Conservation (phyloP, 768 basidiomycete species). For the Panaeolus papilionaceus region DNA sequence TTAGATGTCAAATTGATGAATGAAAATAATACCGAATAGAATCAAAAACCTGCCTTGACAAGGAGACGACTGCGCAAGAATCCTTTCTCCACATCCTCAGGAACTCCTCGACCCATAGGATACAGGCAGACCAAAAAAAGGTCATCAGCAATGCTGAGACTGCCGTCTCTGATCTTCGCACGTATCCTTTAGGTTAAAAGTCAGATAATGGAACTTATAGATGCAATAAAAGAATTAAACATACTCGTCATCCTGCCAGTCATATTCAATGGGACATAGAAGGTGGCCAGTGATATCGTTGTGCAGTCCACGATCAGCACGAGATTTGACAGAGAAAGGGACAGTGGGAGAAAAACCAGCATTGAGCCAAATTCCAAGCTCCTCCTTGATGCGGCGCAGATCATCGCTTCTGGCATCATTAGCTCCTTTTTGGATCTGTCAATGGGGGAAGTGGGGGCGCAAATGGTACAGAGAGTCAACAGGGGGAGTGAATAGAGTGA, state of each 20-base stretch:
- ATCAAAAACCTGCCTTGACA: conserved; percentile 26
- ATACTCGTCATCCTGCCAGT: conserved; percentile 26
- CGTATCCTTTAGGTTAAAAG: conserved; percentile 12
- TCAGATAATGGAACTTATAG: neutral
- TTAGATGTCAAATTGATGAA: no score
- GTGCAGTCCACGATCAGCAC: conserved; percentile 22
- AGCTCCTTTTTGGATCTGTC: no score
- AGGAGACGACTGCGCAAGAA: conserved; percentile 28
- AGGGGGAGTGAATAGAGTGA: neutral
- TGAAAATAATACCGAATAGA: no score
- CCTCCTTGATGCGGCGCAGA: no score
- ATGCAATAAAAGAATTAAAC: conserved; percentile 20
- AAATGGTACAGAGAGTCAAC: conserved; percentile 13
- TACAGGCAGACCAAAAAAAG: conserved; percentile 28
- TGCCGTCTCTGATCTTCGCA: conserved; percentile 15
- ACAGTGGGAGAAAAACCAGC: conserved; percentile 15
- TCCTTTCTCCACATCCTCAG: no score
- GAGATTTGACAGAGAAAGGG: conserved; percentile 8
- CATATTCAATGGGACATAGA: conserved; percentile 24
- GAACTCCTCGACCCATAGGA: conserved; percentile 20
- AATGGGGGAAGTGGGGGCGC: no score
- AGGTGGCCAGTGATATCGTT: conserved; percentile 24
- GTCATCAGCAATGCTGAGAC: conserved; percentile 19
- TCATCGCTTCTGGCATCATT: conserved; percentile 14
- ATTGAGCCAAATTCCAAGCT: conserved; percentile 18